phyloP scores from a whole-genome alignment of 306 rosid genomes.

The Sphenostylis stenocarpa region DNA sequence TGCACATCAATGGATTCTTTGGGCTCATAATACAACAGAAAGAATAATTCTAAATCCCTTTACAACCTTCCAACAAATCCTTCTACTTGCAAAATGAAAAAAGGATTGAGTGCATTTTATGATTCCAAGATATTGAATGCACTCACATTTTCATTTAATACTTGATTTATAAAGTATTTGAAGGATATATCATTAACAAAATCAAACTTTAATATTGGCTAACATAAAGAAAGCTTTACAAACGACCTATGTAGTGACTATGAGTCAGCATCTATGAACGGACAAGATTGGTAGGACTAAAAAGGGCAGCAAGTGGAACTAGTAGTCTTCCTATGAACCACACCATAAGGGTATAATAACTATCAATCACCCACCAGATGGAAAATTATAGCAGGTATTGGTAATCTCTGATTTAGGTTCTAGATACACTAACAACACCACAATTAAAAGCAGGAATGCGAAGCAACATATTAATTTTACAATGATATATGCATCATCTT shows the following conservation, averaged over 20 bases:
- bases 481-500: not conserved
- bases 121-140: not conserved
- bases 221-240: not conserved
- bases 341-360: not conserved
- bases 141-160: not conserved
- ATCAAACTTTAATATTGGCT: not conserved
- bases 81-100: not conserved
- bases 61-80: not conserved
- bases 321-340: not conserved
- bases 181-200: not conserved
- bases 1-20: not conserved
- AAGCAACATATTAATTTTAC: not conserved
- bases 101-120: not conserved
- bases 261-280: slow-evolving; percentile 13
- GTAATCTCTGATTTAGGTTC: not conserved
- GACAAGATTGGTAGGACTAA: slow-evolving; percentile 12
- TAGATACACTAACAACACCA: not conserved
- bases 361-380: not conserved
- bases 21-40: not conserved
- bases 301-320: not conserved
- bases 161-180: not conserved
- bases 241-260: not conserved
- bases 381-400: not conserved
- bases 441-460: not conserved
- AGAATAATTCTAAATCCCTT: not conserved